Evolutionary conservation across 257 asterid species (phyloP).

Genomic region (Solanum medicagineum): DNA sequence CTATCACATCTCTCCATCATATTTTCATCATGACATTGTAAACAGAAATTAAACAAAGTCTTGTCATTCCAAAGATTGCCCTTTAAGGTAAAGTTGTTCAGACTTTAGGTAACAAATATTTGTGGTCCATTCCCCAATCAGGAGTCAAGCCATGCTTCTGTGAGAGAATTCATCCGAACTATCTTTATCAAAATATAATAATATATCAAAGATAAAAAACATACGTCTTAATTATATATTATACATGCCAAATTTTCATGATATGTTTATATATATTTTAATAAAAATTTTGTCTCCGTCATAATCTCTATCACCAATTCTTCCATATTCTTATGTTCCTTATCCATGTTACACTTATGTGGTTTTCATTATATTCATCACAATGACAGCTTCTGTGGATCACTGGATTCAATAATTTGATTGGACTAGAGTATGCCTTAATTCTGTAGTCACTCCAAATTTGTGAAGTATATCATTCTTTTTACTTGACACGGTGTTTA

Average conservation of each 20-base stretch:
- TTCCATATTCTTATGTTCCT: not conserved
- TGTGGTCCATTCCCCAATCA: not conserved
- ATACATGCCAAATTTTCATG: not conserved
- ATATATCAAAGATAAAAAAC: too few relatives aligned
- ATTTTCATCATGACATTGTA: not conserved
- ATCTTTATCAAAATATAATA: not conserved
- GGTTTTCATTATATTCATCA: not conserved
- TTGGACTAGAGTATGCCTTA: not conserved
- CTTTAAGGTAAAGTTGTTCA: slow-evolving; percentile 5
- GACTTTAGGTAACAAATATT: not conserved
- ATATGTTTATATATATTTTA: too few relatives aligned
- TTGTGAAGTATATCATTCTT: not conserved
- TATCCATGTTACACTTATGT: not conserved
- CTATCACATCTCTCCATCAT: slow-evolving; percentile 48
- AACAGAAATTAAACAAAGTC: not conserved
- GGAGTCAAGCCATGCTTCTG: not conserved
- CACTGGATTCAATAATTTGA: not conserved
- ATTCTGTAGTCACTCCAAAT: not conserved
- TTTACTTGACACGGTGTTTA: too few relatives aligned
- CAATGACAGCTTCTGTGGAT: not conserved
- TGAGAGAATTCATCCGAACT: not conserved
- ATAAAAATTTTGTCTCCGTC: not conserved
- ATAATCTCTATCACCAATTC: not conserved
- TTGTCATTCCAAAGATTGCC: slow-evolving; percentile 7
- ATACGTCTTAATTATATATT: not conserved